Base-by-base conservation (phyloP, 495 filamentous ascomycete species). In the Sabuloglossum arenarium region DNA sequence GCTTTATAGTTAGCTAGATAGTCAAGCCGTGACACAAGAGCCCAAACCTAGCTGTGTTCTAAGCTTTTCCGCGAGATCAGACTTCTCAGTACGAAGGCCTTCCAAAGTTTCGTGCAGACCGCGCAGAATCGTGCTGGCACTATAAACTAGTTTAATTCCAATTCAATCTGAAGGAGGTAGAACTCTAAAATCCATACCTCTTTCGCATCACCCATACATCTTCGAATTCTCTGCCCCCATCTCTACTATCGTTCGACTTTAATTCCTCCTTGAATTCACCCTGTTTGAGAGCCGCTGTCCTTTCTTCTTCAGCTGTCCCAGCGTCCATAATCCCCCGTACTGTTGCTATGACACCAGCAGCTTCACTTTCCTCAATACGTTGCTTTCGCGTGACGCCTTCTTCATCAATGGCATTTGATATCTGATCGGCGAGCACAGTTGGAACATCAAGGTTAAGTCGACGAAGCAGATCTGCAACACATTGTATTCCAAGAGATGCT, bases 171-270 rank as follows among this genome's bases (percentile, higher is more conserved):
- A 4, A 28, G 12, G 47, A 14, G 1, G 12, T 28, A 51, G 47
- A 19, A 10, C n/a, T 21, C 12, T 1, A 6, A 5, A 14, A 14
- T 51, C 21, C 60, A 53, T 63, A 69, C 67, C 60, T 68, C 61
- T 64, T 75, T 61, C 85, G 81, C 86, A 97, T 94, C 61, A 93
- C 83, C 84, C 90, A 98, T 4, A 79, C 73, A 56, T 91, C 80
- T 32, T 70, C 73, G 11, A 25, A 30, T 12, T 43, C 56, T 30
- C 10, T 58, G 58, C 30, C 54, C 23, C 32, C 43, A 28, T 29
- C 29, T 25, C 55, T 32, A 21, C 30, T 19, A 31, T 58, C 61
- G 29, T 59, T 55, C 14, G 50, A 32, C 37, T 63, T 63, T 28
- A 23, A 8, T 25, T 43, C 37, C 28, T 12, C 37, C 24, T 45